Evolutionary conservation across 2,329 filamentous ascomycete genomes (phyloP), one percentile per base, ranked within the genome.

Genomic region (Teratosphaeria destructans): DNA sequence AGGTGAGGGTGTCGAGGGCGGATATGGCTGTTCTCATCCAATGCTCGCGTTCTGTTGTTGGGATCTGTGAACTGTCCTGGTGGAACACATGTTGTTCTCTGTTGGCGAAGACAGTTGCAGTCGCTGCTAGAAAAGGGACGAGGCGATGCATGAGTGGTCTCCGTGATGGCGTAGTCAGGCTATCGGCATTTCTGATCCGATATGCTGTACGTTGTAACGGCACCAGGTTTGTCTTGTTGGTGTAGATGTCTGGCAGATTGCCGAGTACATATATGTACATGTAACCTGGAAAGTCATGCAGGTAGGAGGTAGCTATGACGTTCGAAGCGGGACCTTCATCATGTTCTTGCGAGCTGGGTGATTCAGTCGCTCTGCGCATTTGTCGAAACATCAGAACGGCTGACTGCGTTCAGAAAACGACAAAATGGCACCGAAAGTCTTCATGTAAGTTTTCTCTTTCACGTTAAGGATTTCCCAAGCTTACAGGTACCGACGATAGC

Each of bases 11-110:
- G n/a, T 68, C 64, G 4, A 82, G 72, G 1, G 77, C 78, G 27
- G 73, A 65, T 60, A 78, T 80, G 19, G 80, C 79, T 37, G 72
- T 68, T 19, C 79, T 75, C 78, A 84, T 83, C 79, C 81, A 83
- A 65, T 80, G 23, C 58, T 49, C 55, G 10, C 55, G 35, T 27
- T 14, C 19, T 49, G 16, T 5, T 8, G 43, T 4, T 4, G 43
- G 43, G 3, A 47, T 47, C 16, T 47, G 7, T 14, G 12, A 4
- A n/a, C 8, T n/a, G 19, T 6, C 43, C 5, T 49, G 43, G 3
- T 49, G n/a, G n/a, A 49, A n/a, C 43, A 49, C 43, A 4, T 19
- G 16, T 49, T 23, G 43, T 10, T 49, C 43, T 16, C 19, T 5
- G 8, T 8, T 49, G 23, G 16, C 19, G 19, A 11, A 23, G 43